Evolutionary conservation across 495 filamentous ascomycete species (phyloP).

Genomic region (Pseudoneurospora amorphoporcata): DNA sequence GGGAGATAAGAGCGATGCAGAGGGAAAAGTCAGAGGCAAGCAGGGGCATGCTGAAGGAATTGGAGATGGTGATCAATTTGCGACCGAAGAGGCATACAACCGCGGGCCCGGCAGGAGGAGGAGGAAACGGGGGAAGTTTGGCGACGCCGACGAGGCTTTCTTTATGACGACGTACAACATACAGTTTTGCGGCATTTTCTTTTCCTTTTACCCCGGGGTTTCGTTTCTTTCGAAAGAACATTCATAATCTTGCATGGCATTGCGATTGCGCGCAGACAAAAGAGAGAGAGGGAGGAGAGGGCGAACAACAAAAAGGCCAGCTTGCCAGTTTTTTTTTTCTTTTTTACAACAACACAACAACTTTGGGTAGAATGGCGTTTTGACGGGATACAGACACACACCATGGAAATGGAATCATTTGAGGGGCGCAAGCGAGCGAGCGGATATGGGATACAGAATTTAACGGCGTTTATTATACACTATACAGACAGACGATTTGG

Average conservation of each 20-base stretch:
- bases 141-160: conserved; percentile 16
- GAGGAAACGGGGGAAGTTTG: conserved; percentile 1
- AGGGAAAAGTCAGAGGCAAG: conserved; percentile 68
- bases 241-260: background rate
- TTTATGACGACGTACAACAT: conserved; percentile 17
- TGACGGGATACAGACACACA: background rate
- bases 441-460: background rate
- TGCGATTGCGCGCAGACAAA: background rate
- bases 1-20: conserved; percentile 53
- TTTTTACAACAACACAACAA: background rate
- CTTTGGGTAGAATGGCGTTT: background rate
- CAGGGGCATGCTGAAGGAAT: conserved; percentile 79
- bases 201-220: background rate
- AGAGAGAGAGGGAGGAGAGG: background rate
- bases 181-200: conserved; percentile 3
- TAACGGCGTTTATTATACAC: background rate
- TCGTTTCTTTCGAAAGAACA: background rate
- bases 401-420: background rate
- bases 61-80: conserved; percentile 79
- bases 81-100: conserved; percentile 39
- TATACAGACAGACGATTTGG: background rate
- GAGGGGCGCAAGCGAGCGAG: background rate
- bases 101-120: background rate
- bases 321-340: background rate
- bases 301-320: background rate